These are phyloP conservation scores for Durusdinium trenchii DNA, from an alignment of 73 alveolate species.

Conservation along the genomic window DNA sequence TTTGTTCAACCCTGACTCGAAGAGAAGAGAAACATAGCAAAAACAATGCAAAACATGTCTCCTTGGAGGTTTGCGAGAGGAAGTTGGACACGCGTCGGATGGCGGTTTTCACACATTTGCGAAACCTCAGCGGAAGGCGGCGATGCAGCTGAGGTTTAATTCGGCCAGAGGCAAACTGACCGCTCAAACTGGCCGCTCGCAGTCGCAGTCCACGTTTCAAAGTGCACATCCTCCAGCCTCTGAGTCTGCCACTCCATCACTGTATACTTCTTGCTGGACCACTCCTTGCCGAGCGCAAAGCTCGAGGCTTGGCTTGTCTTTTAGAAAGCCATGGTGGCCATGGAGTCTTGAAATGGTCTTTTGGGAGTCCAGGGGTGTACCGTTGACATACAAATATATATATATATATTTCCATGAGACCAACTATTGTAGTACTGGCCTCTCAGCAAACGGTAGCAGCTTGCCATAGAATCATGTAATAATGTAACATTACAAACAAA, in stretches of 20 bases:
- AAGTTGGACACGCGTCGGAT: conserved; percentile 39
- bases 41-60: too few relatives aligned
- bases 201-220: not conserved
- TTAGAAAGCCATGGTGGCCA: too few relatives aligned
- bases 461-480: too few relatives aligned
- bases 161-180: too few relatives aligned
- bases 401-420: not conserved
- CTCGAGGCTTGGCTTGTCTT: too few relatives aligned
- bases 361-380: too few relatives aligned
- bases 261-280: conserved; percentile 52
- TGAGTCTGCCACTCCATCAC: conserved; percentile 40
- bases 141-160: too few relatives aligned
- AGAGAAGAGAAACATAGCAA: too few relatives aligned
- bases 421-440: not conserved
- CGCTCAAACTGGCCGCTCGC: not conserved
- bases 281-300: conserved; percentile 14
- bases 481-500: too few relatives aligned
- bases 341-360: too few relatives aligned
- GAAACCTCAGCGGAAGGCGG: conserved; percentile 37
- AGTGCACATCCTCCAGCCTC: not conserved
- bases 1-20: too few relatives aligned
- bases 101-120: conserved; percentile 37
- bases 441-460: too few relatives aligned
- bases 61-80: conserved; percentile 36
- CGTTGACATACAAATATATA: not conserved